Evolutionary conservation across 208 protist species (phyloP).

Genomic region (Acanthamoeba sp.): DNA sequence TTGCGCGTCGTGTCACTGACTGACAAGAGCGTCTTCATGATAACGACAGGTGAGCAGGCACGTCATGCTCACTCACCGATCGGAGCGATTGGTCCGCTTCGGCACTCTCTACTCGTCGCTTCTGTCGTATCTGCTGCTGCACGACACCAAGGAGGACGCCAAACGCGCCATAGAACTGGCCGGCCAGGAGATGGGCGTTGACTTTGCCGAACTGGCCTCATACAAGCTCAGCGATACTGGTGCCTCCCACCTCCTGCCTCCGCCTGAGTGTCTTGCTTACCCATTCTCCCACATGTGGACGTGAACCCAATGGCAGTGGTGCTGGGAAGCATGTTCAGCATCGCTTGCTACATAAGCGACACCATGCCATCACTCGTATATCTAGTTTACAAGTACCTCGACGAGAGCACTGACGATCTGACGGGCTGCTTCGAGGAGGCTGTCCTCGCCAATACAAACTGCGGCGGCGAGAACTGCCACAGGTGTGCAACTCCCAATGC

Average conservation of each 20-base stretch:
- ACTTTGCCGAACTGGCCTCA: neutral
- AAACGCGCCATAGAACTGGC: neutral
- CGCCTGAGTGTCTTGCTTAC: neutral
- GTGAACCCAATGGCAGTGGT: neutral
- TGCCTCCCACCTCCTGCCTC: neutral
- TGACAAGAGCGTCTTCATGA: too few species aligned
- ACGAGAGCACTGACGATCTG: neutral
- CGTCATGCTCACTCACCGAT: slow-evolving; percentile 21
- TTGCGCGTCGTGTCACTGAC: too few species aligned
- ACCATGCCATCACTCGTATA: slow-evolving; percentile 57
- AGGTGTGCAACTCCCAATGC: neutral
- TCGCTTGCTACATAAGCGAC: slow-evolving; percentile 57
- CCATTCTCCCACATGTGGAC: neutral
- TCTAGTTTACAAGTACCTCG: slow-evolving; percentile 71
- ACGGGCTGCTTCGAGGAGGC: slow-evolving; percentile 26
- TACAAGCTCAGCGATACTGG: slow-evolving; percentile 6
- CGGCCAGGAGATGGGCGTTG: slow-evolving; percentile 34
- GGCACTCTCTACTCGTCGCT: neutral
- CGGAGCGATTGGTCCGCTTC: neutral
- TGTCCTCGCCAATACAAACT: slow-evolving; percentile 69
- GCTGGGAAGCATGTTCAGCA: slow-evolving; percentile 56
- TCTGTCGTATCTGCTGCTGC: neutral
- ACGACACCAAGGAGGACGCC: neutral
- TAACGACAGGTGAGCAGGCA: neutral
- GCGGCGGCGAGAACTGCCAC: slow-evolving; percentile 68